A percentile compares a stretch with the other conserved stretches of the same genome.
phyloP scores from a whole-genome alignment of 1,139 yeast genomes.

The Kodamaea derodonti region DNA sequence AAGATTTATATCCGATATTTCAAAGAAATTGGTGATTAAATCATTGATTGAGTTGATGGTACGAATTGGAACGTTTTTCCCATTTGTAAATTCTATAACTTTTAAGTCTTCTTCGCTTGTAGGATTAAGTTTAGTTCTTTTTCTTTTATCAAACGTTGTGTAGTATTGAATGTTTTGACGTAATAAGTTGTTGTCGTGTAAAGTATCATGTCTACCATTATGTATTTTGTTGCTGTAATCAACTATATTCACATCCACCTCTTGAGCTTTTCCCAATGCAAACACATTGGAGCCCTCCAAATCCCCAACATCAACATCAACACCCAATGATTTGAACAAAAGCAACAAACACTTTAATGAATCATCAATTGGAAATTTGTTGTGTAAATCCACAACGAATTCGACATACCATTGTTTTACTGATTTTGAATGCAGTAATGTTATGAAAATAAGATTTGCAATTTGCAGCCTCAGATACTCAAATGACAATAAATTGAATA shows the following conservation, averaged over 20 bases:
- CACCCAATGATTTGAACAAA: conserved; percentile 17
- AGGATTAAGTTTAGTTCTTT: conserved; percentile 1
- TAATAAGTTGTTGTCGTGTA: background rate
- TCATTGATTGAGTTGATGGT: conserved; percentile 17
- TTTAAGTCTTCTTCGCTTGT: conserved; percentile 4
- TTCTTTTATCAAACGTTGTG: conserved; percentile 1
- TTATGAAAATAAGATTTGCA: conserved; percentile 37
- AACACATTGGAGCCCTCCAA: conserved; percentile 1
- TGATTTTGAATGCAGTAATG: conserved; percentile 22
- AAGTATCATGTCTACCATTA: background rate
- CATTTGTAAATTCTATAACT: conserved; percentile 7
- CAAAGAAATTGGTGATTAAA: conserved; percentile 15
- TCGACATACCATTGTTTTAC: conserved; percentile 41
- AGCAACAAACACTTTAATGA: conserved; percentile 23
- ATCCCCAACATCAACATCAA: background rate
- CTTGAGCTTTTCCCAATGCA: background rate
- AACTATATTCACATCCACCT: background rate
- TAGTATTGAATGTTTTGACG: background rate
- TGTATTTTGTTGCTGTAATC: background rate
- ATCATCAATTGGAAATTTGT: conserved; percentile 34
- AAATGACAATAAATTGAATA: conserved; percentile 41
- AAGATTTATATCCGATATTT: conserved; percentile 15
- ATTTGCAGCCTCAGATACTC: conserved; percentile 41
- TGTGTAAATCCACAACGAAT: conserved; percentile 27
- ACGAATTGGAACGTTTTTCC: conserved; percentile 12